Evolutionary conservation across 2,329 filamentous ascomycete species (phyloP), one percentile per base, ranked within the genome.

Genomic region (Penicillium capsulatum): DNA sequence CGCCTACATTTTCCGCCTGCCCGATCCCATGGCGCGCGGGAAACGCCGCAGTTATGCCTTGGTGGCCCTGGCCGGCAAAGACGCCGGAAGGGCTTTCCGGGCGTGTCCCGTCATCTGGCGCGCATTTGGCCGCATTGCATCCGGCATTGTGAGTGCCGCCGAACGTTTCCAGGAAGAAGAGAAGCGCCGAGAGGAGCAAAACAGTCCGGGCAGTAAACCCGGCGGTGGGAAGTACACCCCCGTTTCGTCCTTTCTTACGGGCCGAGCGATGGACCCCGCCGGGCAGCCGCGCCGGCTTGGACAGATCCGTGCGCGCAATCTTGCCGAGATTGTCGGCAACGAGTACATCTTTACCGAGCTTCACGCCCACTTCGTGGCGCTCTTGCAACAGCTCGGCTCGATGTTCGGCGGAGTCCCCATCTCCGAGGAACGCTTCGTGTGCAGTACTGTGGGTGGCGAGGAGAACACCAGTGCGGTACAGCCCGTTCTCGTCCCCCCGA

Each of bases 241-340:
- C 0, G 71, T 79, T 10, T 78, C 75, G 2, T 78, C 75, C 1
- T 80, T 80, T 56, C 62, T 80, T 14, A 75, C 75, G 1, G 74
- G 74, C 22, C 74, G 77, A 33, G 69, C 67, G 24, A 61, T 76
- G 16, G 76, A 79, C 45, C 74, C 75, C 2, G 73, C 77, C 50
- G 75, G 76, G 5, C 74, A 74, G 42, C 69, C 72, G 27, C 69
- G 75, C 31, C 65, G 74, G 7, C 68, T 67, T 4, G 73, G 73
- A 33, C 73, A 75, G 39, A 72, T 75, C 51, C 71, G 72, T 33
- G 74, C 75, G 15, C 71, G 76, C 45, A 75, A 73, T 38, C 60
- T 80, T n/a, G 70, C 72, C 10, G 76, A 80, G 53, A 77, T 80
- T 34, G 73, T 77, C 4, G 76, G 76, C 26, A 73, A 76, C 40